Percentiles rank a stretch among this genome's conserved stretches.
Conservation (phyloP, 2,329 filamentous ascomycete species). For the Clonostachys sp. region DNA sequence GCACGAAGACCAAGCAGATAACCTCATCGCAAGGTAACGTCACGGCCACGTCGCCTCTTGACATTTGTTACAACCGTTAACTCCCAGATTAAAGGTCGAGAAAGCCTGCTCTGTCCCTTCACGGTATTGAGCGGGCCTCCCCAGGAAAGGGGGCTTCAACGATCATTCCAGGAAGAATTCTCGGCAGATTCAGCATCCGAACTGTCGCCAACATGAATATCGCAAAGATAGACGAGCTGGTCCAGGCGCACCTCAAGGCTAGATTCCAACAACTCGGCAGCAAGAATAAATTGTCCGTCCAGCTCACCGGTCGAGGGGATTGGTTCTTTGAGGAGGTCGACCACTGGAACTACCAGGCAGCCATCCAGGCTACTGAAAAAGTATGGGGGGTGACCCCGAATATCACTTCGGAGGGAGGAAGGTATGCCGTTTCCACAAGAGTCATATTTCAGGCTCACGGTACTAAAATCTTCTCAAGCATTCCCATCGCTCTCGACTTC, state of each 20-base stretch:
- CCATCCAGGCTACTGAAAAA: conserved; percentile 90
- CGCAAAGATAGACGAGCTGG: conserved; percentile 78
- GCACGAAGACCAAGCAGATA: conserved; percentile 84
- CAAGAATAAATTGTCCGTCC: conserved; percentile 86
- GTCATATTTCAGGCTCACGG: neutral
- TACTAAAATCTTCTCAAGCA: conserved; percentile 46
- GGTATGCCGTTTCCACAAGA: conserved; percentile 38
- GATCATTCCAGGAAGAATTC: conserved; percentile 96
- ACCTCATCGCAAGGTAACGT: conserved; percentile 75
- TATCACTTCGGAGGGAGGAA: conserved; percentile 92
- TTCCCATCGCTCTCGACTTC: conserved; percentile 94
- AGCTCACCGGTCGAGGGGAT: conserved; percentile 85
- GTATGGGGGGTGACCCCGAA: conserved; percentile 94
- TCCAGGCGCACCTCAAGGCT: conserved; percentile 78
- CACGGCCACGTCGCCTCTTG: too few species aligned
- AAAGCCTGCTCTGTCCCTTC: conserved; percentile 91
- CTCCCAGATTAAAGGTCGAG: conserved; percentile 82
- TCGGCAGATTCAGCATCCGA: conserved; percentile 96
- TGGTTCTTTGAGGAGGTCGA: conserved; percentile 98
- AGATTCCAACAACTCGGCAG: conserved; percentile 81
- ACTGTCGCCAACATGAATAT: conserved; percentile 98
- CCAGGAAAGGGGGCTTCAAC: conserved; percentile 93
- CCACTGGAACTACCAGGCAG: conserved; percentile 98
- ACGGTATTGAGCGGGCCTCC: conserved; percentile 94
- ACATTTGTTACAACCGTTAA: conserved; percentile 23